phyloP scores from a whole-genome alignment of 176 grass and related monocot species.

The Musa itinerans region DNA sequence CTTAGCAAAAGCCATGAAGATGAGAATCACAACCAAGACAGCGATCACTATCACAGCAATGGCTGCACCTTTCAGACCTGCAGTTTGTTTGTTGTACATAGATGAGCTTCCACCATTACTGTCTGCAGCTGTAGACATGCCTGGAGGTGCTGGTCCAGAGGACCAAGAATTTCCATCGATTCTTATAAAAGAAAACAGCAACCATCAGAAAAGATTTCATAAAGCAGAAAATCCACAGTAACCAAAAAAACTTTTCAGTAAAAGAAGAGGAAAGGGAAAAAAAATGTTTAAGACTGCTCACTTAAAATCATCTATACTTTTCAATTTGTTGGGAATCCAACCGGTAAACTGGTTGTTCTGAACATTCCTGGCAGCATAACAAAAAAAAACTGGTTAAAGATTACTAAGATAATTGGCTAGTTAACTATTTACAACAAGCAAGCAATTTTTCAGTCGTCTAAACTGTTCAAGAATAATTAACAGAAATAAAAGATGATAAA shows the following conservation, averaged over 20 bases:
- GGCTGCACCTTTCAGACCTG: conserved; percentile 31
- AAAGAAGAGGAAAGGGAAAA: neutral
- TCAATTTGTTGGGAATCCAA: conserved; percentile 75
- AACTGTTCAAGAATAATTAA: no score
- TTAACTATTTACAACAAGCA: no score
- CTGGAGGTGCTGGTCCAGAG: conserved; percentile 54
- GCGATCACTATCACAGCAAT: conserved; percentile 54
- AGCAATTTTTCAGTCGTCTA: no score
- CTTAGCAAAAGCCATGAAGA: conserved; percentile 55
- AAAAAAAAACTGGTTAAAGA: conserved; percentile 23
- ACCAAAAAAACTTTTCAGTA: neutral
- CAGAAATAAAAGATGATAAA: no score
- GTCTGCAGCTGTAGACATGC: conserved; percentile 43
- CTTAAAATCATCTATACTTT: conserved; percentile 52
- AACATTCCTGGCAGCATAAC: conserved; percentile 57
- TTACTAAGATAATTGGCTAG: neutral
- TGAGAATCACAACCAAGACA: conserved; percentile 48
- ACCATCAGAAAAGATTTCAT: conserved; percentile 19
- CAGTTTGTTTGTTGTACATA: neutral
- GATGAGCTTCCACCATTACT: conserved; percentile 1
- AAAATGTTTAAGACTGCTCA: conserved; percentile 27
- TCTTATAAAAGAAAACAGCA: conserved; percentile 35
- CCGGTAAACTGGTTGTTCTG: conserved; percentile 88
- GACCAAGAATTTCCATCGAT: conserved; percentile 83
- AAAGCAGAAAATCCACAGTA: neutral